Evolutionary conservation across 2,329 filamentous ascomycete species (phyloP).

Genomic region (Fusarium begoniae): DNA sequence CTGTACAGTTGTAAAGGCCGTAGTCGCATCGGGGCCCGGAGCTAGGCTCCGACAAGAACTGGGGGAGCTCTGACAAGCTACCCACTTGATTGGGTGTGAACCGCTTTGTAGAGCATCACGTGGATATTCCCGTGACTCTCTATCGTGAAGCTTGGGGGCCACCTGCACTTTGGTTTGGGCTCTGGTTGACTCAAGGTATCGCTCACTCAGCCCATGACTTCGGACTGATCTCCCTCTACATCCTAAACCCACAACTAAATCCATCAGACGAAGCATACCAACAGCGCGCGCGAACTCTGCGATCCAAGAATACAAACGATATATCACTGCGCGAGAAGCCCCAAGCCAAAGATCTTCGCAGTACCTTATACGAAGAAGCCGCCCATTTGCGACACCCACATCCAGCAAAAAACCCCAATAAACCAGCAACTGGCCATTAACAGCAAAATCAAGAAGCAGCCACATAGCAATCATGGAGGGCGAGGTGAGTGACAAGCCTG

Average conservation of each 20-base stretch:
- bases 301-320: background rate
- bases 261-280: conserved; percentile 10
- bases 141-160: conserved; percentile 15
- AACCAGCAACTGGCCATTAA: conserved; percentile 13
- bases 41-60: conserved; percentile 22
- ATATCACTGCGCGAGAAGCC: conserved; percentile 2
- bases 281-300: conserved; percentile 3
- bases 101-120: background rate
- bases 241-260: conserved; percentile 33
- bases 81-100: conserved; percentile 33
- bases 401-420: conserved; percentile 15
- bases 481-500: conserved; percentile 35
- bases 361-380: conserved; percentile 12
- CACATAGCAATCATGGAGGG: conserved; percentile 37
- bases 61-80: conserved; percentile 22
- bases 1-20: conserved; percentile 15
- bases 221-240: conserved; percentile 26
- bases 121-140: conserved; percentile 15
- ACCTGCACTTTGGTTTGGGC: conserved; percentile 7
- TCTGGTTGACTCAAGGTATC: conserved; percentile 27
- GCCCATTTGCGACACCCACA: conserved; percentile 27
- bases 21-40: conserved; percentile 35
- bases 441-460: conserved; percentile 15
- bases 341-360: background rate
- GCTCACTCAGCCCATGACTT: conserved; percentile 35